A percentile compares a stretch with the other conserved stretches of the same genome.
phyloP scores from a whole-genome alignment of 2,329 filamentous ascomycete genomes.

The Stagonosporopsis tanaceti region DNA sequence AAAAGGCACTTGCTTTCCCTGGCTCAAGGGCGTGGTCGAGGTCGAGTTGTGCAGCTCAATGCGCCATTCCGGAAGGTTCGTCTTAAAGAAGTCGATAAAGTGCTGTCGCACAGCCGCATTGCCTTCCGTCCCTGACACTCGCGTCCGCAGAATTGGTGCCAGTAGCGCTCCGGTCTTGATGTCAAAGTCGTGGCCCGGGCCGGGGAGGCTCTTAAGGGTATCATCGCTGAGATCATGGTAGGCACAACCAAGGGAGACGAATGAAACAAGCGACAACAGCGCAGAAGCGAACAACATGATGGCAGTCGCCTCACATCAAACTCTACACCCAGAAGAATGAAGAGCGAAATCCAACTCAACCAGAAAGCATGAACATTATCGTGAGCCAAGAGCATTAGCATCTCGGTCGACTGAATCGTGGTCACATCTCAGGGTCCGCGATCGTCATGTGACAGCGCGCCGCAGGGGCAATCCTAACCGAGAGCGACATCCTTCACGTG shows the following conservation, averaged over 20 bases:
- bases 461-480: constrained; percentile 32
- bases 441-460: constrained; percentile 9
- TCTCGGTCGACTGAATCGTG: constrained; percentile 27
- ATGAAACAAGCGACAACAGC: constrained; percentile 34
- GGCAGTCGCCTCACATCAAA: constrained; percentile 25
- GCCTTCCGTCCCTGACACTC: constrained; percentile 86
- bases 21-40: constrained; percentile 79
- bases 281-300: constrained; percentile 30
- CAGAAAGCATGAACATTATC: constrained; percentile 22
- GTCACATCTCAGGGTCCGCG: constrained; percentile 24
- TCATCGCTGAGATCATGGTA: constrained; percentile 75
- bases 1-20: constrained; percentile 78
- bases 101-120: constrained; percentile 79
- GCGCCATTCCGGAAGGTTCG: constrained; percentile 80
- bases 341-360: constrained; percentile 9
- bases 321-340: background rate
- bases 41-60: constrained; percentile 89
- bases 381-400: background rate
- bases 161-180: constrained; percentile 79
- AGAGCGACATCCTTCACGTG: constrained; percentile 21
- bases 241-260: constrained; percentile 49
- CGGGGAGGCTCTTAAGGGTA: constrained; percentile 74
- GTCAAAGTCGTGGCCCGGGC: constrained; percentile 77
- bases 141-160: constrained; percentile 83
- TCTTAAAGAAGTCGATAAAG: constrained; percentile 83